Percentiles rank a stretch among this genome's conserved stretches.
Evolutionary conservation across 2,329 filamentous ascomycete genomes (phyloP).

Genomic region (Epicoccum sorghinum): DNA sequence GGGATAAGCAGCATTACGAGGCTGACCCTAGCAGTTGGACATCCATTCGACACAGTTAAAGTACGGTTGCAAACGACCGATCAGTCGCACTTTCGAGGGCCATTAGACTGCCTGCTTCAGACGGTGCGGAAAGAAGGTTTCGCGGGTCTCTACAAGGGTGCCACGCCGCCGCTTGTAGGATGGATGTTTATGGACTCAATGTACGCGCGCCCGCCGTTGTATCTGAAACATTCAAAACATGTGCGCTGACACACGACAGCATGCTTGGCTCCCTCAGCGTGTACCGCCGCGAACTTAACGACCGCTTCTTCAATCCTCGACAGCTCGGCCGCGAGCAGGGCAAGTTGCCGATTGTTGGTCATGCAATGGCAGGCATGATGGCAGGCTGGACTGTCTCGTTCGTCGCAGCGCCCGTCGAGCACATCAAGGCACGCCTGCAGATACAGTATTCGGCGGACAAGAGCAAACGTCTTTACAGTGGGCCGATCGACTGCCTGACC

Average conservation of each 20-base stretch:
- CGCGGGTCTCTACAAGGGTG: slow-evolving; percentile 89
- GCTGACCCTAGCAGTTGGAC: slow-evolving; percentile 56
- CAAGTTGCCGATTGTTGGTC: slow-evolving; percentile 75
- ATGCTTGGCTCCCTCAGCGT: slow-evolving; percentile 93
- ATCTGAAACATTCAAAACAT: background rate
- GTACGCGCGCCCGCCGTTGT: slow-evolving; percentile 41
- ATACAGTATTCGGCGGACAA: slow-evolving; percentile 89
- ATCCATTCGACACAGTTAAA: slow-evolving; percentile 94
- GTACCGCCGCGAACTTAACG: slow-evolving; percentile 82
- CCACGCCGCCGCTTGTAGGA: slow-evolving; percentile 86
- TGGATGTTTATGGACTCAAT: slow-evolving; percentile 98
- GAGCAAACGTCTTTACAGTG: slow-evolving; percentile 77
- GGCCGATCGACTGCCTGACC: slow-evolving; percentile 80
- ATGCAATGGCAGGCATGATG: slow-evolving; percentile 85
- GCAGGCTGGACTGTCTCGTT: slow-evolving; percentile 91
- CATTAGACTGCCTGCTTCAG: slow-evolving; percentile 81
- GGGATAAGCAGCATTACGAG: background rate
- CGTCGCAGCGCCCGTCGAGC: slow-evolving; percentile 65
- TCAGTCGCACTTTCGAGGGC: slow-evolving; percentile 78
- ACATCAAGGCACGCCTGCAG: slow-evolving; percentile 73
- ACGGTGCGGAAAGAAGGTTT: slow-evolving; percentile 87
- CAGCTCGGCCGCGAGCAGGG: slow-evolving; percentile 45
- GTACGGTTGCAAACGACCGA: slow-evolving; percentile 90
- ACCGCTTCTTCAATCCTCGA: slow-evolving; percentile 75
- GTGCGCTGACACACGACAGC: slow-evolving; percentile 27